Evolutionary conservation across 805 yeast species (phyloP).

Genomic region (Yarrowia yakushimensis): DNA sequence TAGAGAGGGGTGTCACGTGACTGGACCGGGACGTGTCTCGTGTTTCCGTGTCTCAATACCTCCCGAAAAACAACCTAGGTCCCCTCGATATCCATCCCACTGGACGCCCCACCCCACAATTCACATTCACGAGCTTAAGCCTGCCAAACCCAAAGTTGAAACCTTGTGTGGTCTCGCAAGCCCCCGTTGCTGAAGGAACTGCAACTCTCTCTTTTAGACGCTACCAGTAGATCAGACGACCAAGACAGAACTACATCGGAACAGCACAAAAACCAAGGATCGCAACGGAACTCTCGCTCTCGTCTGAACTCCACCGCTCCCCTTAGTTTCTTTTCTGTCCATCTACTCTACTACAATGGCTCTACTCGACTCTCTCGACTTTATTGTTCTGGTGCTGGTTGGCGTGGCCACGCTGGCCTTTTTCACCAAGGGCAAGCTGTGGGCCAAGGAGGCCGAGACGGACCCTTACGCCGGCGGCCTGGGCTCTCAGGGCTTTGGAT

Average conservation of each 20-base stretch:
- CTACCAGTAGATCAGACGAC: slow-evolving; percentile 22
- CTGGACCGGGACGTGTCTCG: too few relatives aligned
- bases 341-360: slow-evolving; percentile 25
- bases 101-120: neutral
- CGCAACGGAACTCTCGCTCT: neutral
- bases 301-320: neutral
- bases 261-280: neutral
- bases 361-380: slow-evolving; percentile 63
- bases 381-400: slow-evolving; percentile 61
- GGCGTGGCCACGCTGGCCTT: slow-evolving; percentile 64
- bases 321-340: neutral
- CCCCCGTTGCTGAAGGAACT: slow-evolving; percentile 9
- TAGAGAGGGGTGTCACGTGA: neutral
- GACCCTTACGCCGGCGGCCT: slow-evolving; percentile 31
- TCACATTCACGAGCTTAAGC: slow-evolving; percentile 23
- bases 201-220: slow-evolving; percentile 15
- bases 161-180: slow-evolving; percentile 12
- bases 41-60: too few relatives aligned
- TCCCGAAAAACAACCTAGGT: too few relatives aligned
- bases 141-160: neutral
- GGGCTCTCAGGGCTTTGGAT: slow-evolving; percentile 28
- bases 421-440: slow-evolving; percentile 58
- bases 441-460: slow-evolving; percentile 39
- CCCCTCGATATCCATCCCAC: too few relatives aligned
- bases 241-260: neutral